Conservation (phyloP, 345 rosid genomes). For the Reutealis trisperma region DNA sequence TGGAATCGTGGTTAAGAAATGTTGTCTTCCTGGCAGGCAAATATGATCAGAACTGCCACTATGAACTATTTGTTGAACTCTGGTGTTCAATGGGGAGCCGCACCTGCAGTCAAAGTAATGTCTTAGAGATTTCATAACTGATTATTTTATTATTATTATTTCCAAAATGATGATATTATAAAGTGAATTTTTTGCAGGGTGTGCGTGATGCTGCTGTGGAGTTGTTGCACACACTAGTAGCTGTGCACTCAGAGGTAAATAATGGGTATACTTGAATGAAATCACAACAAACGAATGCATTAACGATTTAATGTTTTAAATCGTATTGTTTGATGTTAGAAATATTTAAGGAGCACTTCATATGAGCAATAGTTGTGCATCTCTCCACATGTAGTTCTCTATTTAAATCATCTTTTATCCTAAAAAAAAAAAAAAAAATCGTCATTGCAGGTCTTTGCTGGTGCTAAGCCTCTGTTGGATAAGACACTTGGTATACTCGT, state of each 20-base stretch:
- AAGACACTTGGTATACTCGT: constrained; percentile 91
- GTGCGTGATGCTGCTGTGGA: constrained; percentile 95
- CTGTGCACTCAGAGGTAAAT: constrained; percentile 93
- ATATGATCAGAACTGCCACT: constrained; percentile 85
- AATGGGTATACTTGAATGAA: neutral
- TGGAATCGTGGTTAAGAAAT: neutral
- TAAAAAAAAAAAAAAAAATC: neutral
- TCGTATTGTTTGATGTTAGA: neutral
- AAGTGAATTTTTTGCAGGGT: constrained; percentile 54
- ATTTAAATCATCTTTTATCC: neutral
- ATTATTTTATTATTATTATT: constrained; percentile 6
- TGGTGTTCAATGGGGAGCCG: constrained; percentile 94
- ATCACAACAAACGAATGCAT: neutral
- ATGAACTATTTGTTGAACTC: constrained; percentile 76
- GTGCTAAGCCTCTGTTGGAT: constrained; percentile 91
- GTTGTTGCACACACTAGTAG: constrained; percentile 82
- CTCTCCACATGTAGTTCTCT: neutral
- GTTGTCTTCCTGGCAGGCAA: constrained; percentile 56
- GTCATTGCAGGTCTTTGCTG: constrained; percentile 75
- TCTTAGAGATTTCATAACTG: constrained; percentile 9
- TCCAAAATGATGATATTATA: neutral
- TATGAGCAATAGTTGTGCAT: neutral
- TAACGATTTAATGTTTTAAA: neutral
- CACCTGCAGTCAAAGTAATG: constrained; percentile 86
- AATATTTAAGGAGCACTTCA: neutral